Evolutionary conservation across 352 stramenopile genomes (phyloP).

Genomic region (Aphanomyces cochlioides): DNA sequence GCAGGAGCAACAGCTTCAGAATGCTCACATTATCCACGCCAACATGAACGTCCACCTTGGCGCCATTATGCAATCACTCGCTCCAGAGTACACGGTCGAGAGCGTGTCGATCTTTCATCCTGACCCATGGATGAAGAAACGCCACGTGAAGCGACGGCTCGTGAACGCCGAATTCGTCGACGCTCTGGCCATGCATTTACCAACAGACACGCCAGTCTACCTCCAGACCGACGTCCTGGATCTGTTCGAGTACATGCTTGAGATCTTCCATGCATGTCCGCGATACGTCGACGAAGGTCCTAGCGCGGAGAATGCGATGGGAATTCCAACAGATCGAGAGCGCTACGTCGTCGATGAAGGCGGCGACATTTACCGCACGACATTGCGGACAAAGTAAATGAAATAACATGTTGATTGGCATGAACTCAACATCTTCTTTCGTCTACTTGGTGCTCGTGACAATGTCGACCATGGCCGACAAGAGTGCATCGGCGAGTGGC

Average conservation of each 20-base stretch:
- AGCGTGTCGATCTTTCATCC: constrained; percentile 87
- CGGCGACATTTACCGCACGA: constrained; percentile 62
- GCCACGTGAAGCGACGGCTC: constrained; percentile 75
- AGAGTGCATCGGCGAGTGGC: neutral
- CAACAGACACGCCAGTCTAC: constrained; percentile 57
- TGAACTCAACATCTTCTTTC: neutral
- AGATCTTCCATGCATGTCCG: constrained; percentile 51
- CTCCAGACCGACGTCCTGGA: constrained; percentile 81
- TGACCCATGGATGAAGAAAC: constrained; percentile 88
- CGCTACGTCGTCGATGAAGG: constrained; percentile 57
- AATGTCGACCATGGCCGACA: constrained; percentile 13
- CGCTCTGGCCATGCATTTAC: constrained; percentile 53
- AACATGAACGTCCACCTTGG: constrained; percentile 84
- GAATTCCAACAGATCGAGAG: constrained; percentile 69
- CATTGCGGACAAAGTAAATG: constrained; percentile 15
- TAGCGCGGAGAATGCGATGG: constrained; percentile 55
- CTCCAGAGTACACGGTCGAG: constrained; percentile 38
- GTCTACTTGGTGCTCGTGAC: constrained; percentile 8
- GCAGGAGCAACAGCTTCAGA: constrained; percentile 43
- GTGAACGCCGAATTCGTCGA: constrained; percentile 65
- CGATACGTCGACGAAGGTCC: neutral
- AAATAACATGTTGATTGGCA: neutral
- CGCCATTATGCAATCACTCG: constrained; percentile 53
- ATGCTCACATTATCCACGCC: constrained; percentile 71
- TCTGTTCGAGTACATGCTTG: constrained; percentile 80